Evolutionary conservation across 352 stramenopile species (phyloP), one percentile per base, ranked within the genome.

Genomic region (Phytophthora ramorum): DNA sequence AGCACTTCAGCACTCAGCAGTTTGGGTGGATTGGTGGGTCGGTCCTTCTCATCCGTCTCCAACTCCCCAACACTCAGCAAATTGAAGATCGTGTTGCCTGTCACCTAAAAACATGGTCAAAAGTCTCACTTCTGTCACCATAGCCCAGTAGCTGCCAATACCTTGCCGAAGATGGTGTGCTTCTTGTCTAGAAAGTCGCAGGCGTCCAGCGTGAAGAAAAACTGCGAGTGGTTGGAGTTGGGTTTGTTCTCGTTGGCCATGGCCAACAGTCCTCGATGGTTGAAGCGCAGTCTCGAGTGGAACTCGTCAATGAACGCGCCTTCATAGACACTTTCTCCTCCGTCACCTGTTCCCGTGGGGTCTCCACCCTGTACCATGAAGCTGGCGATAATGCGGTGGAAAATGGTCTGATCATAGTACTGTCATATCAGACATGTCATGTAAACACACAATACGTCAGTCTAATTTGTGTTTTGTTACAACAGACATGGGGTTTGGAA

Each of bases 71-170:
- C 89, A 34, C 96, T 93, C 20, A 99, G 64, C 20, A 98, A 75
- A 77, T 99, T 99, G 79, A 99, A 99, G 49, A 99, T 97, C 19
- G 97, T 99, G 72, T 98, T 97, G 20, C 97, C 97, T 4, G 84
- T 93, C 61, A 99, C 85, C 64, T 97, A 93, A 28, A 24, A 34
- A 50, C n/a, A 53, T 35, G 20, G 24, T 20, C 17, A 65, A 10
- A 19, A 51, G 38, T 47, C 0, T n/a, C 32, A 50, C 22, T 10
- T 30, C 12, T 43, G 4, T 4, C 22, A 16, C 7, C 22, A 59
- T 38, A 47, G 19, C 3, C 12, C 13, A n/a, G 13, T 45, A 32
- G 30, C 34, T 32, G 20, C n/a, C 19, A 32, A 14, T 70, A 84
- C 78, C 61, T 92, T 92, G 80, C 84, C 85, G 38, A 93, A 93